A percentile compares a stretch with the other conserved stretches of the same genome.
Evolutionary conservation across 805 yeast genomes (phyloP).

Genomic region (Ogataea populi-albae): DNA sequence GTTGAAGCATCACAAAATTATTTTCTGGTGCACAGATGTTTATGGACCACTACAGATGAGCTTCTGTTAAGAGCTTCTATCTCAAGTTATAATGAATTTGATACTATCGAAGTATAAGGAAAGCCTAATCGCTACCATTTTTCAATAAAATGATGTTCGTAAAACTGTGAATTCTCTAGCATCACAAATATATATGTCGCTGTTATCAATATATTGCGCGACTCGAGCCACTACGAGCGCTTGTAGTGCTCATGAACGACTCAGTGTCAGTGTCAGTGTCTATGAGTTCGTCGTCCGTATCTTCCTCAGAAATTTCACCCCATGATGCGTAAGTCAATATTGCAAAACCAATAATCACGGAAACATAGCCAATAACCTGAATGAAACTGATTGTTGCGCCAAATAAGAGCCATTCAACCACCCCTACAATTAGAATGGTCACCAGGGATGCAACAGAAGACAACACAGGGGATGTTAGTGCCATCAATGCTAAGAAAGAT

Average conservation of each 20-base stretch:
- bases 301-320: slow-evolving; percentile 51
- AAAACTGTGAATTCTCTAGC: too few relatives aligned
- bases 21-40: too few relatives aligned
- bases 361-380: slow-evolving; percentile 65
- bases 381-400: slow-evolving; percentile 51
- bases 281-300: slow-evolving; percentile 33
- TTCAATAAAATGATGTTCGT: too few relatives aligned
- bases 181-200: too few relatives aligned
- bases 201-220: too few relatives aligned
- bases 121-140: too few relatives aligned
- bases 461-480: slow-evolving; percentile 80
- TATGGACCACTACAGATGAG: too few relatives aligned
- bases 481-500: slow-evolving; percentile 71
- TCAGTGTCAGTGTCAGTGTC: slow-evolving; percentile 36
- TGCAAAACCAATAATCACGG: slow-evolving; percentile 68
- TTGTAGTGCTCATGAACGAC: slow-evolving; percentile 25
- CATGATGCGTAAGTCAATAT: slow-evolving; percentile 64
- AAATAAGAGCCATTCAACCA: slow-evolving; percentile 69
- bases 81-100: too few relatives aligned
- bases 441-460: slow-evolving; percentile 61
- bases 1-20: too few relatives aligned
- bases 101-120: too few relatives aligned
- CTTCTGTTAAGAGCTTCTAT: too few relatives aligned
- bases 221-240: slow-evolving; percentile 1
- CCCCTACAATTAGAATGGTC: slow-evolving; percentile 76